Evolutionary conservation across 176 grass and related monocot genomes (phyloP).

Genomic region (Hordeum marinum): DNA sequence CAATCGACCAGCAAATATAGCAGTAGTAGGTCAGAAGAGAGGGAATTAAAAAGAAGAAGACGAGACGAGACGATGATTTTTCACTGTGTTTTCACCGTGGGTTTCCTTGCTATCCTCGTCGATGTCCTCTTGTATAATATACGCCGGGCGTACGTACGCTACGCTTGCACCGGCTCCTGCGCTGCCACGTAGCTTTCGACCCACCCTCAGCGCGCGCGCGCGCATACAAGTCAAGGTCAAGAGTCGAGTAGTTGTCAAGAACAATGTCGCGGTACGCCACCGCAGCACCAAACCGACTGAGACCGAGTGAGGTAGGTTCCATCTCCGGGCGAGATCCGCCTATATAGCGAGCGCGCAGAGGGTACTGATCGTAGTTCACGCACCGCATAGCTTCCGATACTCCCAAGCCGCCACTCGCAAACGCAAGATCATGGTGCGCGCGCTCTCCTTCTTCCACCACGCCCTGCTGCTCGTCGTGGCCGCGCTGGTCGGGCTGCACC

Average conservation of each 20-base stretch:
- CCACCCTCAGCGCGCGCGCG: background rate
- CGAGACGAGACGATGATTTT: too few relatives aligned
- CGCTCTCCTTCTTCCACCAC: background rate
- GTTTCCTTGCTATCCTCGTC: background rate
- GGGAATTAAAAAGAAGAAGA: too few relatives aligned
- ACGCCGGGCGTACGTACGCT: background rate
- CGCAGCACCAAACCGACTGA: background rate
- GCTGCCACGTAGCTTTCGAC: background rate
- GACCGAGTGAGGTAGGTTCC: too few relatives aligned
- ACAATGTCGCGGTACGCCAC: background rate
- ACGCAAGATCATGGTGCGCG: background rate
- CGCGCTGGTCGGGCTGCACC: background rate
- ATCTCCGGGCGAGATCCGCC: too few relatives aligned
- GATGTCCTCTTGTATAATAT: too few relatives aligned
- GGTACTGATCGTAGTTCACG: too few relatives aligned
- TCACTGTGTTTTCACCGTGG: background rate
- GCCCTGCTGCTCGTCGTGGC: background rate
- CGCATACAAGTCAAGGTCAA: conserved; percentile 20
- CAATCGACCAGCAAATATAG: too few relatives aligned
- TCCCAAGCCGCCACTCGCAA: too few relatives aligned
- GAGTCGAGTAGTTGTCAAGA: background rate
- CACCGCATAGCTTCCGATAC: too few relatives aligned
- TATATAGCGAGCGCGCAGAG: background rate
- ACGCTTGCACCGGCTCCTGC: background rate
- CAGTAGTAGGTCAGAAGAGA: too few relatives aligned